Conservation (phyloP, 1,284 basidiomycete species). For the Sporisorium reilianum region DNA sequence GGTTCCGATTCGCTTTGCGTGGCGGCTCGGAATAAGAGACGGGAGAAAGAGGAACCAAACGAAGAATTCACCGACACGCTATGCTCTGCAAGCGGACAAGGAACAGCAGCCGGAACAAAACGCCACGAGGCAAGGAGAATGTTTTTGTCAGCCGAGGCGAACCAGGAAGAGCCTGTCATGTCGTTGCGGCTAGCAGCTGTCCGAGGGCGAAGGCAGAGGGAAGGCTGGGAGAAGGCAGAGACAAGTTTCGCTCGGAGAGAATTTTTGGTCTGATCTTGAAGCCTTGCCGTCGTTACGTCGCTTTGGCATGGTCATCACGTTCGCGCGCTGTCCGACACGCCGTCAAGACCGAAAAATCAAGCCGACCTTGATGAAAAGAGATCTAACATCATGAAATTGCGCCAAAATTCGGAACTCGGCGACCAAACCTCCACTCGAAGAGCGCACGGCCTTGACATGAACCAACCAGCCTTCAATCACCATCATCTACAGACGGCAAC, state of each 20-base stretch:
- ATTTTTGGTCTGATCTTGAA: too few relatives aligned
- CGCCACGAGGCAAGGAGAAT: background rate
- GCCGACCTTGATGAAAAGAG: background rate
- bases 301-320: background rate
- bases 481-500: background rate
- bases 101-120: background rate
- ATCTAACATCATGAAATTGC: slow-evolving; percentile 8
- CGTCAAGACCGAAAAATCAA: slow-evolving; percentile 31
- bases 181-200: background rate
- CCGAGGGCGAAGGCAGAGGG: background rate
- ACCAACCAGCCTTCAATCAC: background rate
- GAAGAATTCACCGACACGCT: slow-evolving; percentile 1
- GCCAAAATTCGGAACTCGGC: background rate
- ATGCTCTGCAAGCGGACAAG: too few relatives aligned
- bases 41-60: background rate
- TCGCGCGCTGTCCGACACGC: slow-evolving; percentile 11
- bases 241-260: background rate
- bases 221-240: background rate
- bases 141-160: background rate
- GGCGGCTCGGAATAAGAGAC: background rate
- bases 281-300: background rate
- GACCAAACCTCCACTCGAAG: slow-evolving; percentile 5
- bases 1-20: background rate
- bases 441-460: slow-evolving; percentile 2
- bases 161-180: background rate